Conservation (phyloP, 192 early-diverging fungal species). For the Backusella psychrophila region DNA sequence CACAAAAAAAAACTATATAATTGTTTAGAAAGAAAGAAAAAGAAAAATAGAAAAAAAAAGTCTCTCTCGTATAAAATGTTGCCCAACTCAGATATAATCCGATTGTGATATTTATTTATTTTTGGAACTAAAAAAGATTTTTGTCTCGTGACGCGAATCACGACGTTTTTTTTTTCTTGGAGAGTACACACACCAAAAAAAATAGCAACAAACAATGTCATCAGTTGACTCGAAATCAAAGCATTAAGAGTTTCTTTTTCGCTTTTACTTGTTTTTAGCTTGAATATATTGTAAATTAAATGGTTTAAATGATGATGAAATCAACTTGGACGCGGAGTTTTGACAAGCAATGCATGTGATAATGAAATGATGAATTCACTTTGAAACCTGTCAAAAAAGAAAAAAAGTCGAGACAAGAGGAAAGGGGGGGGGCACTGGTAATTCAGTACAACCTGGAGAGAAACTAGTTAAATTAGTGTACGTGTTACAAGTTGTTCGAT, state of each 20-base stretch:
- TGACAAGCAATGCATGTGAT: background rate
- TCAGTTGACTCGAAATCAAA: background rate
- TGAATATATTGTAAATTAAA: background rate
- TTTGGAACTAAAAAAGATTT: background rate
- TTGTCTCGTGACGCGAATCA: background rate
- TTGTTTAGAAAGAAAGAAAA: background rate
- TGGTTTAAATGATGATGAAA: background rate
- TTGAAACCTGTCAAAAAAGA: background rate
- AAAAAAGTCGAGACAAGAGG: background rate
- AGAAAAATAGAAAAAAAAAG: background rate
- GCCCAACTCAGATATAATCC: background rate
- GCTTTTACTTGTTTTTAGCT: background rate
- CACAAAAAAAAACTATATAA: no score
- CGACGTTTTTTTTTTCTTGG: background rate
- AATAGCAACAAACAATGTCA: background rate
- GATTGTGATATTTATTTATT: background rate
- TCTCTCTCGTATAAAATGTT: background rate
- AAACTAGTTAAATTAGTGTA: background rate
- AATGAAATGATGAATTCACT: background rate
- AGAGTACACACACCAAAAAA: background rate
- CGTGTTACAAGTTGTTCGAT: background rate
- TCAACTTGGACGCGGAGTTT: background rate
- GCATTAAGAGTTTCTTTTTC: background rate
- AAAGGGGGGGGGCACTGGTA: background rate
- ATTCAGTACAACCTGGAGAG: background rate